Percentiles rank a stretch among this genome's conserved stretches.
Evolutionary conservation across 352 stramenopile species (phyloP).

Genomic region (Lagenidium sp.): DNA sequence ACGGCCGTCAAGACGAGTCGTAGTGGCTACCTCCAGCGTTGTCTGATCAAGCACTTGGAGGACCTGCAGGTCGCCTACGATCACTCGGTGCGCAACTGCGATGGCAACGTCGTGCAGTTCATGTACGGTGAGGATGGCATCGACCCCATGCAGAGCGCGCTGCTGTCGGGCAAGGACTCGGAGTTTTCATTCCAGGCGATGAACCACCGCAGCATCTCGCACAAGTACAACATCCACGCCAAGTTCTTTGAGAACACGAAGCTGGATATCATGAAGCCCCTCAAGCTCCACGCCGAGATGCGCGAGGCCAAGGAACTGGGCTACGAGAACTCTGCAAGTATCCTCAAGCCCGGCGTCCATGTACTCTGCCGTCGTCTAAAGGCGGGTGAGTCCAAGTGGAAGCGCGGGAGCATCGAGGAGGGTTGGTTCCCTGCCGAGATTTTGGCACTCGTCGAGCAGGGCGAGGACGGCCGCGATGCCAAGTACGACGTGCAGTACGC

Average conservation of each 20-base stretch:
- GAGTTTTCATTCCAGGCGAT: slow-evolving; percentile 94
- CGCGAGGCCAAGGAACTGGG: slow-evolving; percentile 40
- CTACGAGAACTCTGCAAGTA: slow-evolving; percentile 22
- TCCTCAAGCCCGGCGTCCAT: slow-evolving; percentile 45
- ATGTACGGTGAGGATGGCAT: slow-evolving; percentile 99
- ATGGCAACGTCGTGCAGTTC: slow-evolving; percentile 98
- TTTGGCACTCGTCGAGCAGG: slow-evolving; percentile 45
- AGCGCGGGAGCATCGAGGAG: slow-evolving; percentile 72
- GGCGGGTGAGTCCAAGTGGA: slow-evolving; percentile 77
- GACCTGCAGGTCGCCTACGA: slow-evolving; percentile 98
- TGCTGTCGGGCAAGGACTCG: slow-evolving; percentile 89
- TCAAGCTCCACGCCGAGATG: slow-evolving; percentile 66
- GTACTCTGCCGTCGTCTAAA: slow-evolving; percentile 68
- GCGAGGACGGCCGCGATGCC: slow-evolving; percentile 50
- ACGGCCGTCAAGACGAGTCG: slow-evolving; percentile 99
- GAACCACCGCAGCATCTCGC: slow-evolving; percentile 93
- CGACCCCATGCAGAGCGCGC: slow-evolving; percentile 94
- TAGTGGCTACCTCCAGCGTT: slow-evolving; percentile 99
- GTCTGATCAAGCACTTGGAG: slow-evolving; percentile 98
- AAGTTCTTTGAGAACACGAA: slow-evolving; percentile 87
- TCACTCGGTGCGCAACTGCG: slow-evolving; percentile 96
- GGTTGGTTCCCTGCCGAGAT: slow-evolving; percentile 69
- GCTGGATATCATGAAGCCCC: slow-evolving; percentile 83
- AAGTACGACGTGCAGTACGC: slow-evolving; percentile 86
- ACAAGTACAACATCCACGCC: slow-evolving; percentile 89